Evolutionary conservation across 2,329 filamentous ascomycete species (phyloP), one percentile per base, ranked within the genome.

Genomic region (Ilyonectria destructans): DNA sequence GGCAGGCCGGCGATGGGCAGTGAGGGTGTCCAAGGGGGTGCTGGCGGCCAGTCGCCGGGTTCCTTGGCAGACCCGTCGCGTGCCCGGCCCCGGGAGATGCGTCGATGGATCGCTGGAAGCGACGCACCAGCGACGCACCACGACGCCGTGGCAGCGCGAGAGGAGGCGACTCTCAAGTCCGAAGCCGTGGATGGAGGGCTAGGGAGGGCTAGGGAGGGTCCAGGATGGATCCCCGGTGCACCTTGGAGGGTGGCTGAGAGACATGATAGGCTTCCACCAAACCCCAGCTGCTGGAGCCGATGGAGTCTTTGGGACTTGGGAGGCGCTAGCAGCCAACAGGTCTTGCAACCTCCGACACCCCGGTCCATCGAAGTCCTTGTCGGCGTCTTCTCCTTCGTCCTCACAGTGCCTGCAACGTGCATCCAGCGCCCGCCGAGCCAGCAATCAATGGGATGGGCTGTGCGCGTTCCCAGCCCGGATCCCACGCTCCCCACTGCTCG

Each of bases 341-440:
- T 65, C 61, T 61, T 69, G 58, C 62, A 69, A 37, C 52, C 62
- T 51, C 69, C 69, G 68, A 71, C 21, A 62, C 65, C 69, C 68
- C 49, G 67, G 69, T 66, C 62, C 29, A 46, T 68, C 46, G 61
- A 57, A 62, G 63, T 67, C 63, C 63, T 33, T 43, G 65, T 55
- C 48, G 55, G 52, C 17, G 51, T 55, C 29, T 43, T 9, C 45
- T 63, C 51, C 33, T 40, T 46, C 56, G 49, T 56, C 65, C 43
- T 37, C 61, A 63, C 37, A 59, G 45, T 26, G 56, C 23, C 40
- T 40, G 55, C 33, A 37, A 46, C 37, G 66, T 49, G 54, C 40
- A 48, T 46, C 26, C 48, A 46, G 56, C 51, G 65, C 66, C 62
- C 46, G 52, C 52, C 17, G 35, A 37, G 35, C 33, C 40, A 17